phyloP scores from a whole-genome alignment of 805 yeast genomes.

The Babjeviella inositovora region DNA sequence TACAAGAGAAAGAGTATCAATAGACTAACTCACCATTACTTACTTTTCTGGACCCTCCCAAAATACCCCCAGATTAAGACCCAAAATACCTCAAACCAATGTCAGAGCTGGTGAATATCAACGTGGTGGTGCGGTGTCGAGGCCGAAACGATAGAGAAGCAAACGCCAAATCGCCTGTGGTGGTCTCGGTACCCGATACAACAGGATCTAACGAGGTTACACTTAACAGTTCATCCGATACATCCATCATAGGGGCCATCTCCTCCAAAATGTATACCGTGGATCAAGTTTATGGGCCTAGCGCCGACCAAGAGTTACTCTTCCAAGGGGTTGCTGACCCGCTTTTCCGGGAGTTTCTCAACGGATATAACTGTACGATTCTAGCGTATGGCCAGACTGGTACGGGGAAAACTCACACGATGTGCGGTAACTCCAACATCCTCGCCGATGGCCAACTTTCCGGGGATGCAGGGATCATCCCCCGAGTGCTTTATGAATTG shows the following conservation, averaged over 20 bases:
- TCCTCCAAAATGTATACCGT: slow-evolving; percentile 23
- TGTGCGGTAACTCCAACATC: slow-evolving; percentile 27
- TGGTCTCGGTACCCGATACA: slow-evolving; percentile 27
- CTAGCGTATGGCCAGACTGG: slow-evolving; percentile 51
- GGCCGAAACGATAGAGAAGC: slow-evolving; percentile 28
- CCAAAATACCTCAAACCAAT: no score
- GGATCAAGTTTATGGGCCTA: slow-evolving; percentile 39
- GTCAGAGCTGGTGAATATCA: slow-evolving; percentile 12
- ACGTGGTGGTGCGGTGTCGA: slow-evolving; percentile 39
- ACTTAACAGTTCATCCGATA: slow-evolving; percentile 9
- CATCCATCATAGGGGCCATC: slow-evolving; percentile 7
- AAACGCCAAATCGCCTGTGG: slow-evolving; percentile 23
- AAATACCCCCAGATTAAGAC: no score
- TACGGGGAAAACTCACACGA: slow-evolving; percentile 43
- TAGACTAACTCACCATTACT: no score
- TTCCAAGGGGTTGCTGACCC: slow-evolving; percentile 30
- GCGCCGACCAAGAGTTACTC: slow-evolving; percentile 27
- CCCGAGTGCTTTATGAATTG: slow-evolving; percentile 24
- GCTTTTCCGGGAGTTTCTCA: slow-evolving; percentile 27
- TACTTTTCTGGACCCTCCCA: no score
- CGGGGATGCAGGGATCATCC: slow-evolving; percentile 29
- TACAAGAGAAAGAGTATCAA: no score
- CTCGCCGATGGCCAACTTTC: slow-evolving; percentile 7
- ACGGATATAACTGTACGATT: slow-evolving; percentile 37
- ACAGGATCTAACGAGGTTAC: slow-evolving; percentile 8